These are phyloP conservation scores for Pelagomonas calceolata DNA, from an alignment of 108 stramenopile genomes.

Conservation along the genomic window DNA sequence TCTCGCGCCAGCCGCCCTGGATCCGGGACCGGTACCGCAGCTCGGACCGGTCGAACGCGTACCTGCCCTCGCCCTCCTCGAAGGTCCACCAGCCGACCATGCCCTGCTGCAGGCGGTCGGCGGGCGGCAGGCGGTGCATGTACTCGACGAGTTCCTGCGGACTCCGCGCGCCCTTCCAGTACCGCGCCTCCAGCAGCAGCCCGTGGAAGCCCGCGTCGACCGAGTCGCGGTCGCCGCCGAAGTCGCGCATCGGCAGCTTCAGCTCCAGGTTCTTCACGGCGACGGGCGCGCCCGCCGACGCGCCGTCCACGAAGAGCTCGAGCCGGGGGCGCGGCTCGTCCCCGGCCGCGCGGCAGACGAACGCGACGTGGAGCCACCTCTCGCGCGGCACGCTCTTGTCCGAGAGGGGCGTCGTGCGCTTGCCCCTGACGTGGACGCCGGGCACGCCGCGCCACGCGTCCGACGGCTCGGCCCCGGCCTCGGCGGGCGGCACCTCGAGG, in stretches of 20 bases:
- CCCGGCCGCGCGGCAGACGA: neutral
- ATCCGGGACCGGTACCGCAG: neutral
- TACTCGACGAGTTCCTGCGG: neutral
- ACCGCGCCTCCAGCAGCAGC: neutral
- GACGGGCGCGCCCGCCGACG: neutral
- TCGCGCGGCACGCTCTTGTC: neutral
- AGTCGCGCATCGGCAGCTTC: neutral
- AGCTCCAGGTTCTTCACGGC: neutral
- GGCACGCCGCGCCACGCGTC: no score
- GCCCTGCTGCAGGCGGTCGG: neutral
- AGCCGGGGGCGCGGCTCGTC: no score
- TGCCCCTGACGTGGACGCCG: no score
- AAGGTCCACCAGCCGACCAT: neutral
- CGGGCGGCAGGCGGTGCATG: neutral
- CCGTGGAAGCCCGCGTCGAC: neutral
- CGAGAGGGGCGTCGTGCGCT: neutral
- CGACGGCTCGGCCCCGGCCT: no score
- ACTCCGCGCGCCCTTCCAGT: neutral
- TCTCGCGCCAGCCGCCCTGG: neutral
- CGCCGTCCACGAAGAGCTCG: no score
- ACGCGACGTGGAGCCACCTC: neutral
- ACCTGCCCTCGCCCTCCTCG: neutral
- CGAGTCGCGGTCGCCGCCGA: neutral
- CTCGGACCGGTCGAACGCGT: neutral
- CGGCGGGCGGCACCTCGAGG: no score